Conservation (phyloP, 495 filamentous ascomycete genomes). For the Gamarada debralockiae region DNA sequence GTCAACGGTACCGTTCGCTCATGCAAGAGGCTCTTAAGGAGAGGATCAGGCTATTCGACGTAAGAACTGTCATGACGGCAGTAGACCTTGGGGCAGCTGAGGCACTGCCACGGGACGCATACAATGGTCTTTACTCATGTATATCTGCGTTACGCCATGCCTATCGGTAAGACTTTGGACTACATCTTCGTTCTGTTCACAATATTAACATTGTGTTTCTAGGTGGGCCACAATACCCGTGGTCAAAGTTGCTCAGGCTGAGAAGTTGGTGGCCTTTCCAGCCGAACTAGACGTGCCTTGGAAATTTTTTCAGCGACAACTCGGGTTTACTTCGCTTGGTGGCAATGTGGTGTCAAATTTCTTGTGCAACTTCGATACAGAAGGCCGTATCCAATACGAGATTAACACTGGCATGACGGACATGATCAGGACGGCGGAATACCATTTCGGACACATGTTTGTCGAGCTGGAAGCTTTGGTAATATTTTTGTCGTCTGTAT, state of each 20-base stretch:
- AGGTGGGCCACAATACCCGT: conserved; percentile 43
- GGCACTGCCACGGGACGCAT: background rate
- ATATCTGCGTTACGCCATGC: background rate
- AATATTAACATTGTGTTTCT: background rate
- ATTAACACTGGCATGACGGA: background rate
- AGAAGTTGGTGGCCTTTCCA: conserved; percentile 34
- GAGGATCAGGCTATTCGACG: background rate
- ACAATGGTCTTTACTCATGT: background rate
- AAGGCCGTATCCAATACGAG: background rate
- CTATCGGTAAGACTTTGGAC: background rate
- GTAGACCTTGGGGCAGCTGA: conserved; percentile 1
- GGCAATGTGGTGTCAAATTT: background rate
- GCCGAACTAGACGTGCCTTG: conserved; percentile 33
- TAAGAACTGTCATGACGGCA: background rate
- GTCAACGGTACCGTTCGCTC: background rate
- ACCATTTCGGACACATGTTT: background rate
- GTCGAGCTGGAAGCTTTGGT: background rate
- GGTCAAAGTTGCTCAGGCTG: conserved; percentile 36
- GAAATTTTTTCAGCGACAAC: conserved; percentile 33
- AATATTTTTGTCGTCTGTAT: too few species aligned
- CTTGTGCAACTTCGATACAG: background rate
- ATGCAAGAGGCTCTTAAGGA: background rate
- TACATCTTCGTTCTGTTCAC: too few species aligned
- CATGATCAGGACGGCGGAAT: background rate
- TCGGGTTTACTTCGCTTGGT: conserved; percentile 31